Percentiles rank a stretch among this genome's conserved stretches.
Conservation (phyloP, 2,329 filamentous ascomycete genomes). For the Pseudovirgaria hyperparasitica region DNA sequence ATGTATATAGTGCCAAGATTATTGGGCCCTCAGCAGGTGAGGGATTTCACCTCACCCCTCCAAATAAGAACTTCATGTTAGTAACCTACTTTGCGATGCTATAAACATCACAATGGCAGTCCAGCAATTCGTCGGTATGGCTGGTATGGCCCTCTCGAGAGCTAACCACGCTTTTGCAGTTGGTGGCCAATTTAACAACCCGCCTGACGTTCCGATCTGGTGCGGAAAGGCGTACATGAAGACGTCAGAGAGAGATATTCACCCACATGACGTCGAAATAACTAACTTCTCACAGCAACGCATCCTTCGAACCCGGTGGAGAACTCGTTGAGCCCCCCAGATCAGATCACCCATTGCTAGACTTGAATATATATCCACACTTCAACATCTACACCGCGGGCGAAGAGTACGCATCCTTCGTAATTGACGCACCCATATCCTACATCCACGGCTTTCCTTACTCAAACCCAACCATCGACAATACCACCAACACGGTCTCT, state of each 20-base stretch:
- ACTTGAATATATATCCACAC: conserved; percentile 33
- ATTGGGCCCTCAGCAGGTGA: too few species aligned
- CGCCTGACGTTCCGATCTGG: conserved; percentile 34
- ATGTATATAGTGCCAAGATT: too few species aligned
- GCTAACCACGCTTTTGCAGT: too few species aligned
- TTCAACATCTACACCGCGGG: conserved; percentile 36
- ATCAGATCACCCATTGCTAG: conserved; percentile 25
- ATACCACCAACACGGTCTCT: conserved; percentile 4
- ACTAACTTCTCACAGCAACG: conserved; percentile 20
- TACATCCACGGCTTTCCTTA: conserved; percentile 28
- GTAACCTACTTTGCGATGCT: too few species aligned
- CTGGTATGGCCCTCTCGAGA: too few species aligned
- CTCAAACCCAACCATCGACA: conserved; percentile 9
- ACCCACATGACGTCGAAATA: neutral
- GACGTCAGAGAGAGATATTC: conserved; percentile 15
- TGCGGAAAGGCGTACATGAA: conserved; percentile 36
- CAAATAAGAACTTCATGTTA: too few species aligned
- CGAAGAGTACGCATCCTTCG: conserved; percentile 27
- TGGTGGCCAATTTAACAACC: conserved; percentile 28
- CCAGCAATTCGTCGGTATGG: too few species aligned
- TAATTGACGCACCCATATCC: conserved; percentile 40
- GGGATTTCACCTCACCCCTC: too few species aligned
- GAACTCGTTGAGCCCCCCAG: conserved; percentile 27
- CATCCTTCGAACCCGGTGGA: conserved; percentile 36
- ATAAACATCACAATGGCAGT: too few species aligned